These are phyloP conservation scores for Colletotrichum chrysophilum DNA, from an alignment of 2,329 filamentous ascomycete species.

Conservation along the genomic window DNA sequence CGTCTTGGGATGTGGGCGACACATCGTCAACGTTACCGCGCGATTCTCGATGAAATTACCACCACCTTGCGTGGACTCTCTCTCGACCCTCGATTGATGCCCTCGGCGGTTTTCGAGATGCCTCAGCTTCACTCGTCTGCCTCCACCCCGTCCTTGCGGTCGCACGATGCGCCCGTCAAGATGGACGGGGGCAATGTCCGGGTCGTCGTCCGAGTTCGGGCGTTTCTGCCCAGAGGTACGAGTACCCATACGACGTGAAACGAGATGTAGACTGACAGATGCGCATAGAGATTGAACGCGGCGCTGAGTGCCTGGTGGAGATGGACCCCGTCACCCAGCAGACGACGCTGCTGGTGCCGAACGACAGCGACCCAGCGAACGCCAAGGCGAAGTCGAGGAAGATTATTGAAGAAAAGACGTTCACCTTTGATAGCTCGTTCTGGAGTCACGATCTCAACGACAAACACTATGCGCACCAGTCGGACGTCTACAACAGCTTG, in stretches of 20 bases:
- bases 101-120: constrained; percentile 39
- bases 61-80: constrained; percentile 46
- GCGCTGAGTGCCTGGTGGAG: constrained; percentile 82
- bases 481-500: constrained; percentile 91
- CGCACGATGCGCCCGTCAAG: constrained; percentile 70
- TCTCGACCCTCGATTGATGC: constrained; percentile 51
- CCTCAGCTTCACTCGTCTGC: constrained; percentile 66
- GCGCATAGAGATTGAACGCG: constrained; percentile 75
- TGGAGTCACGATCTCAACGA: constrained; percentile 89
- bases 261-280: neutral
- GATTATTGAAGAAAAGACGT: constrained; percentile 83
- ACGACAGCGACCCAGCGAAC: constrained; percentile 57
- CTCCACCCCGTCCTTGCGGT: constrained; percentile 79
- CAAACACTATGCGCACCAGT: constrained; percentile 87
- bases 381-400: constrained; percentile 71
- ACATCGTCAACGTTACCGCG: constrained; percentile 41
- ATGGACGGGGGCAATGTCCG: constrained; percentile 76
- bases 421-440: constrained; percentile 97
- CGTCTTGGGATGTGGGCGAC: constrained; percentile 23
- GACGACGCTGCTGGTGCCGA: constrained; percentile 80
- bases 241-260: too few relatives aligned
- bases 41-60: constrained; percentile 43
- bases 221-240: constrained; percentile 78
- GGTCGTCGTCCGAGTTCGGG: constrained; percentile 82
- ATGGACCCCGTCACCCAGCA: constrained; percentile 90